Base-by-base conservation (phyloP, 768 basidiomycete species). In the Amanita molliuscula region DNA sequence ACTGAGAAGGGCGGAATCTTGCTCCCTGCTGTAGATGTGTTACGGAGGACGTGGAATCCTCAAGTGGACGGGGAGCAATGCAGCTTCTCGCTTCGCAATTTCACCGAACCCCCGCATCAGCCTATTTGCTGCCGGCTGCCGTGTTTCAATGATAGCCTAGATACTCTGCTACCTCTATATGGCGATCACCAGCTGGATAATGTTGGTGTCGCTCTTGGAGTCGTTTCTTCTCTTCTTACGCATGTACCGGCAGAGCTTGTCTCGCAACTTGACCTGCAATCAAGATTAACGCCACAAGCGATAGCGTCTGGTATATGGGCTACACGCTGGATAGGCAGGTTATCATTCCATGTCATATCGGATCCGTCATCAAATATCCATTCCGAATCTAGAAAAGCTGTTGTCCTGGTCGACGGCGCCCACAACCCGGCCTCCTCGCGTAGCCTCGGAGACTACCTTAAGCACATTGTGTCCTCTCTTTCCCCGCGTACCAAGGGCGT, bases 161-260 rank as follows among this genome's bases (percentile, higher is more conserved):
- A 58, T 10, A 68, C 79, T 0, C 61, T 65, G 6, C 70, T 96
- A 7, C 79, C 82, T 1, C 70, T 98, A 11, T 75, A 80, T 23
- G 94, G 96, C 6, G 67, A 70, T 1, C 92, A 99, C 62, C 95
- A 98, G 59, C 71, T 87, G 21, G 77, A 84, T 47, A 98, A 98
- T 61, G 67, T 92, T n/a, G 78, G 80, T 4, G 70, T 82, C 1
- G 83, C 89, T 0, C 62, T 84, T 2, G 69, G 75, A 2, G 71
- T 82, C 29, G 66, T 94, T 38, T 77, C 81, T 13, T 66, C 74
- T 0, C 62, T 92, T 16, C 63, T 81, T 8, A 65, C 66, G 9
- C 67, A 73, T 50, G 50, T 61, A 58, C 53, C 53, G 55, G 52
- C 28, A n/a, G 44, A 37, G 6, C 31, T 51, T 10, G 40, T 28